phyloP scores from a whole-genome alignment of 2,329 filamentous ascomycete species.

The Alternaria tenuissima region DNA sequence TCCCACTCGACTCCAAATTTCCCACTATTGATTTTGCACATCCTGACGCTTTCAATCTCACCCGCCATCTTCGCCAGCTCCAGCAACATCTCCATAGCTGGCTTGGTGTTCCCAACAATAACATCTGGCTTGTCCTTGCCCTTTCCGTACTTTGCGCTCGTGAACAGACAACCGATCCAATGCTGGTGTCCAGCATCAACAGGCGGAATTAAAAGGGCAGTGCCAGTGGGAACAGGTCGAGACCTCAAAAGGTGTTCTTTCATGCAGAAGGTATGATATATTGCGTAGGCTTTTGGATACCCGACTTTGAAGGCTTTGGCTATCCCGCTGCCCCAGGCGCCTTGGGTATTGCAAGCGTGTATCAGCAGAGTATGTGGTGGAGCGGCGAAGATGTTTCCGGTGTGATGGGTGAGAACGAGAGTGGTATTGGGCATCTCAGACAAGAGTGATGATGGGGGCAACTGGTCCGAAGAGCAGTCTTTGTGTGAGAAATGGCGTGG shows the following conservation, averaged over 20 bases:
- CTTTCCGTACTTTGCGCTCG: conserved; percentile 59
- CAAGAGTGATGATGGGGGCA: neutral
- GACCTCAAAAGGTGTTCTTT: conserved; percentile 28
- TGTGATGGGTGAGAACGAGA: conserved; percentile 31
- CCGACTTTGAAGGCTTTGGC: conserved; percentile 59
- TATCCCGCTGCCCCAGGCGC: conserved; percentile 67
- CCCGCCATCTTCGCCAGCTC: conserved; percentile 46
- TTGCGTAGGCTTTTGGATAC: conserved; percentile 61
- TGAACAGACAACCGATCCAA: conserved; percentile 69
- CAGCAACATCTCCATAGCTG: conserved; percentile 60
- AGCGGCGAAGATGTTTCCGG: conserved; percentile 62
- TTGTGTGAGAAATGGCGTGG: conserved; percentile 19
- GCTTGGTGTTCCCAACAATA: conserved; percentile 60
- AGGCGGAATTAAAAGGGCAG: conserved; percentile 63
- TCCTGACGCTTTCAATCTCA: conserved; percentile 48
- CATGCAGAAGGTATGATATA: conserved; percentile 60
- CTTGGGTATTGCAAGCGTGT: conserved; percentile 68
- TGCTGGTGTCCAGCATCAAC: conserved; percentile 52
- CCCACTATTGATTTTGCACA: conserved; percentile 66
- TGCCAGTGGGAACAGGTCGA: conserved; percentile 52
- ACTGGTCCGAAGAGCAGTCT: conserved; percentile 12
- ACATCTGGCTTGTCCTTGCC: conserved; percentile 51
- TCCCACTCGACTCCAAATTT: conserved; percentile 65
- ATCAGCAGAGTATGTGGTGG: conserved; percentile 61
- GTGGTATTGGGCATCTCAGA: neutral